A percentile compares a stretch with the other conserved stretches of the same genome.
Conservation (phyloP, 805 yeast genomes). For the Ogataea neopini region DNA sequence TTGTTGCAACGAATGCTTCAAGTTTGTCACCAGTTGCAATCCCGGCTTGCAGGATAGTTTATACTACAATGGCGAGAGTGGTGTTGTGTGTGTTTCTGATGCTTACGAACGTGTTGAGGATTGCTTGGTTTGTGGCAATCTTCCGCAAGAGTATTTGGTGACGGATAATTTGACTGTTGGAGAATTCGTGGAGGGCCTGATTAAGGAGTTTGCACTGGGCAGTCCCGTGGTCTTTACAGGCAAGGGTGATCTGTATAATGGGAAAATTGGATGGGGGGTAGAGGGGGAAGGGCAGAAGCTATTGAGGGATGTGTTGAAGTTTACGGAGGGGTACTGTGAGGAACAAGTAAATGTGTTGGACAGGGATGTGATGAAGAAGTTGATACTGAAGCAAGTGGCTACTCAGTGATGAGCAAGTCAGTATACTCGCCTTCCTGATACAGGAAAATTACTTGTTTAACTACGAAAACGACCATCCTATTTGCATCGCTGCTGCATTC, state of each 20-base stretch:
- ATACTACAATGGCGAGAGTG: constrained; percentile 84
- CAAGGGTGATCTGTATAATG: constrained; percentile 29
- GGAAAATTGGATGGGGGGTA: background rate
- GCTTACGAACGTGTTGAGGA: constrained; percentile 56
- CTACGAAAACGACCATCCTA: no score
- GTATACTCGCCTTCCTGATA: no score
- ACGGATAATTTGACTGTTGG: constrained; percentile 11
- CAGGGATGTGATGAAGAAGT: background rate
- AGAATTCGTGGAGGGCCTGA: constrained; percentile 20
- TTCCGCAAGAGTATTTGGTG: constrained; percentile 21
- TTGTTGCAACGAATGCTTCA: constrained; percentile 84
- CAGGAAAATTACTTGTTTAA: no score
- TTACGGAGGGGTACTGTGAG: constrained; percentile 15
- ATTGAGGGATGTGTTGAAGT: constrained; percentile 18
- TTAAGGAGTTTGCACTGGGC: constrained; percentile 13
- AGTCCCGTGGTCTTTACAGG: constrained; percentile 25
- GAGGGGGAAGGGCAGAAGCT: background rate
- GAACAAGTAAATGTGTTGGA: constrained; percentile 17
- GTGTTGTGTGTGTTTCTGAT: constrained; percentile 74
- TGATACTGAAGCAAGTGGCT: background rate
- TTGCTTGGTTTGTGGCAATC: constrained; percentile 77
- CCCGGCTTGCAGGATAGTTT: constrained; percentile 74
- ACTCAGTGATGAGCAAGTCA: background rate
- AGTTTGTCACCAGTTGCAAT: constrained; percentile 68
- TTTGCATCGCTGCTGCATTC: background rate